Evolutionary conservation across 1,284 basidiomycete genomes (phyloP).

Genomic region (Tylopilus microsporus): DNA sequence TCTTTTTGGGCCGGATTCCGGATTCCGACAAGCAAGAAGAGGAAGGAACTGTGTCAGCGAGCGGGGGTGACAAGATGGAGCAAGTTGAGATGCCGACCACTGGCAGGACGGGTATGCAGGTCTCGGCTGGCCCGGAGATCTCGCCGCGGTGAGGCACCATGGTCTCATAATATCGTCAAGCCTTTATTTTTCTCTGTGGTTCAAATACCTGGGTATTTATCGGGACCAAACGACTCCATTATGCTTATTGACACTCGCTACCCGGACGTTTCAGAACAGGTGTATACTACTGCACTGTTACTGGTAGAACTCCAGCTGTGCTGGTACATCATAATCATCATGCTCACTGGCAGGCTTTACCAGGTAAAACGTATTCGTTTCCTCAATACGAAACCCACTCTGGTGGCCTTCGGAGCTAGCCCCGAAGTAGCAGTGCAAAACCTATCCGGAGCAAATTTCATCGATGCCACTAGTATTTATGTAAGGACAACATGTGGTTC

Average conservation of each 20-base stretch:
- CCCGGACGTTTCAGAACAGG: no score
- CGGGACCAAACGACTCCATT: neutral
- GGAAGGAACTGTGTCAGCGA: neutral
- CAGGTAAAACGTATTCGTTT: no score
- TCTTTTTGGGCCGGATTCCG: slow-evolving; percentile 38
- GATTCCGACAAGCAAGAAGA: slow-evolving; percentile 10
- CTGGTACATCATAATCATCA: neutral
- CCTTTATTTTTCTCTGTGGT: neutral
- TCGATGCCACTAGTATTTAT: no score
- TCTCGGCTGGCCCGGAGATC: neutral
- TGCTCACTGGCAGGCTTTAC: no score
- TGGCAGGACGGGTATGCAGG: neutral
- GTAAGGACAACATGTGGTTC: no score
- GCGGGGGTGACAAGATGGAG: neutral
- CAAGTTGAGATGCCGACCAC: neutral
- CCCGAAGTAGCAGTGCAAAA: no score
- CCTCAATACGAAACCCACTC: no score
- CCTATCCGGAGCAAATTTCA: no score
- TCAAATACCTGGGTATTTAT: neutral
- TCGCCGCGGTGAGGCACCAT: neutral
- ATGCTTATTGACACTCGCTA: neutral
- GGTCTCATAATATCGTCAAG: neutral
- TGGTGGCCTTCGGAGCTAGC: no score
- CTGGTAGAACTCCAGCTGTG: neutral
- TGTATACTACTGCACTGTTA: neutral